Conservation (phyloP, 2,329 filamentous ascomycete species). For the Colletotrichum chrysophilum region DNA sequence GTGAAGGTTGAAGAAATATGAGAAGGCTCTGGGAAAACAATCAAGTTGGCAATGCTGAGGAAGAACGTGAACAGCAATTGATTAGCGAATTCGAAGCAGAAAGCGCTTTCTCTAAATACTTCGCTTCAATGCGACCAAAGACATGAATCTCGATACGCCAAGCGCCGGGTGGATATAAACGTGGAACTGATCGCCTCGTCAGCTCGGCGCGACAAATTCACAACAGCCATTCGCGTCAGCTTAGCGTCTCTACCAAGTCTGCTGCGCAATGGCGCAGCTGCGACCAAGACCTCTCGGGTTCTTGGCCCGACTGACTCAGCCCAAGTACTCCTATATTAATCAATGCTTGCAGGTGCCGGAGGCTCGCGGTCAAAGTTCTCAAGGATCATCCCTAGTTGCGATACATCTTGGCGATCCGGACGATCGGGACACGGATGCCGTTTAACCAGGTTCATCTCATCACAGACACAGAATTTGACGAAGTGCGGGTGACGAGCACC, state of each 20-base stretch:
- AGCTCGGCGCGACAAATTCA: background rate
- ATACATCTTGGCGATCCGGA: background rate
- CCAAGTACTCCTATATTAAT: background rate
- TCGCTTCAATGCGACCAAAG: background rate
- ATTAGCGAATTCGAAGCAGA: background rate
- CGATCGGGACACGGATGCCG: background rate
- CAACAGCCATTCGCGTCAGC: background rate
- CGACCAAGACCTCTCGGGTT: background rate
- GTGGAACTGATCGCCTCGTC: background rate
- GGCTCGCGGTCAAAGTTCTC: background rate
- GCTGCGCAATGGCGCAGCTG: background rate
- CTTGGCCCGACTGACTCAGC: background rate
- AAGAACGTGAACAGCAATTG: background rate
- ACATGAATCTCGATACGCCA: background rate
- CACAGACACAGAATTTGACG: background rate
- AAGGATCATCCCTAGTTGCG: background rate
- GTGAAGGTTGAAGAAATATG: background rate
- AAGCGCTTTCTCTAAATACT: background rate
- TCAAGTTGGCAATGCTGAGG: background rate
- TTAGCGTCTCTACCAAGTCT: background rate
- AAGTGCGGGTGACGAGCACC: background rate
- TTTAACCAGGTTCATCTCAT: background rate
- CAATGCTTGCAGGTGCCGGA: background rate
- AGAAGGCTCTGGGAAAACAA: background rate
- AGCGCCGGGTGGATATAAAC: background rate